Percentiles rank a stretch among this genome's conserved stretches.
phyloP scores from a whole-genome alignment of 2,329 filamentous ascomycete species.

The Colletotrichum acutatum region DNA sequence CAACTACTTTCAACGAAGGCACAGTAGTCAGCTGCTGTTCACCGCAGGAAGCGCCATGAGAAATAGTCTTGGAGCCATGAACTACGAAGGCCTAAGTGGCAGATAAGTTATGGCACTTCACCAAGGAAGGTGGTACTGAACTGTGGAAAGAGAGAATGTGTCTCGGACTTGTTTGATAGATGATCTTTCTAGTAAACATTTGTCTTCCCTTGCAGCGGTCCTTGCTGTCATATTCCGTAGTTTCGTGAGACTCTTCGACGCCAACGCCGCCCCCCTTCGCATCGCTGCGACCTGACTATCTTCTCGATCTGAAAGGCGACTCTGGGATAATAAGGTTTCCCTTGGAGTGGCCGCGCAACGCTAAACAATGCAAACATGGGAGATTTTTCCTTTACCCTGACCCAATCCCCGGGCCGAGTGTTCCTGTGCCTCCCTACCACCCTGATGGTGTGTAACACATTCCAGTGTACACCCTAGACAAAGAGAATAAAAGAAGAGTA shows the following conservation, averaged over 20 bases:
- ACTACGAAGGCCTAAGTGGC: too few relatives aligned
- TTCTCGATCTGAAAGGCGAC: not conserved
- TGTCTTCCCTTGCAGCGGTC: not conserved
- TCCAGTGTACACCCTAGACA: not conserved
- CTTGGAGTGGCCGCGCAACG: not conserved
- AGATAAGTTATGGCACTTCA: too few relatives aligned
- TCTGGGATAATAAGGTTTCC: not conserved
- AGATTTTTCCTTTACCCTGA: not conserved
- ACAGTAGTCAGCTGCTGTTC: too few relatives aligned
- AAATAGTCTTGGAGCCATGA: too few relatives aligned
- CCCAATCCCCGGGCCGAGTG: not conserved
- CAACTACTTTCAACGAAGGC: too few relatives aligned
- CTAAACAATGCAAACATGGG: conserved; percentile 19
- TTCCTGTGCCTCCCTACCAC: not conserved
- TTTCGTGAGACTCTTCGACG: not conserved
- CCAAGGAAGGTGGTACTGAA: too few relatives aligned
- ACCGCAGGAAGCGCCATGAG: too few relatives aligned
- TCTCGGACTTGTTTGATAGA: not conserved
- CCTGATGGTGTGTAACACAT: not conserved
- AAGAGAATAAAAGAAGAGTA: not conserved
- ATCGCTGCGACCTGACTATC: not conserved
- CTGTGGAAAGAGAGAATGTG: not conserved
- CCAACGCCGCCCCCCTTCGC: not conserved
- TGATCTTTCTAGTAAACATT: not conserved
- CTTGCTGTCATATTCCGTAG: not conserved